Percentiles rank a stretch among this genome's conserved stretches.
phyloP scores from a whole-genome alignment of 176 grass and related monocot species.

The Cenchrus purpureus region DNA sequence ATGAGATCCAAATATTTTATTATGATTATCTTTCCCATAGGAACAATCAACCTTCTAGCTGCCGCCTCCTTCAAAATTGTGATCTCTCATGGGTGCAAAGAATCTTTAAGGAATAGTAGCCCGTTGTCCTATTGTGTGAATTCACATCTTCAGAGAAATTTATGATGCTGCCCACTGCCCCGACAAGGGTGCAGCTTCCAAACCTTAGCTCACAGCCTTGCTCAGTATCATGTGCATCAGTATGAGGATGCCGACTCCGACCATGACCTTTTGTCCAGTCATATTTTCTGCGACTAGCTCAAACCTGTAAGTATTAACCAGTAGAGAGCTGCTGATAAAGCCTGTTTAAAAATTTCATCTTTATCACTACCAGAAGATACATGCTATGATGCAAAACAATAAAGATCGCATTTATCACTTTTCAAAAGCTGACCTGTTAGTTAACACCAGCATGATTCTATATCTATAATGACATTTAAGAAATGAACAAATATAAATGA shows the following conservation, averaged over 20 bases:
- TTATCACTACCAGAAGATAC: conserved; percentile 59
- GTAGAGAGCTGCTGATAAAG: conserved; percentile 99
- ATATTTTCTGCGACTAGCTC: conserved; percentile 56
- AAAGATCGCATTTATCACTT: not conserved
- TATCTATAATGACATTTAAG: not conserved
- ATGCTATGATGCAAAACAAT: conserved; percentile 15
- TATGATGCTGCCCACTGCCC: not conserved
- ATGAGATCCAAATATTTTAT: not conserved
- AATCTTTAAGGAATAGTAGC: not conserved
- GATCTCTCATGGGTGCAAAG: not conserved
- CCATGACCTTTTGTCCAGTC: conserved; percentile 62
- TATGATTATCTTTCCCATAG: not conserved
- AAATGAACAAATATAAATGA: not conserved
- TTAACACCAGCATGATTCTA: not conserved
- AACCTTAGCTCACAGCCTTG: conserved; percentile 55
- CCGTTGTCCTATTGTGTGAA: not conserved
- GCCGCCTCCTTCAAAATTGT: not conserved
- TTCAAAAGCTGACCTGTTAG: not conserved
- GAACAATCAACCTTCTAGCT: not conserved
- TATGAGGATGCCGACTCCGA: conserved; percentile 58
- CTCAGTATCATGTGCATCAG: conserved; percentile 70
- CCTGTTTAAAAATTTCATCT: conserved; percentile 87
- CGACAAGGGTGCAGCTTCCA: not conserved
- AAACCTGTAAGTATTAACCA: conserved; percentile 99
- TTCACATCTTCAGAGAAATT: not conserved